Evolutionary conservation across 2,329 filamentous ascomycete genomes (phyloP).

Genomic region (Volutella citrinella): DNA sequence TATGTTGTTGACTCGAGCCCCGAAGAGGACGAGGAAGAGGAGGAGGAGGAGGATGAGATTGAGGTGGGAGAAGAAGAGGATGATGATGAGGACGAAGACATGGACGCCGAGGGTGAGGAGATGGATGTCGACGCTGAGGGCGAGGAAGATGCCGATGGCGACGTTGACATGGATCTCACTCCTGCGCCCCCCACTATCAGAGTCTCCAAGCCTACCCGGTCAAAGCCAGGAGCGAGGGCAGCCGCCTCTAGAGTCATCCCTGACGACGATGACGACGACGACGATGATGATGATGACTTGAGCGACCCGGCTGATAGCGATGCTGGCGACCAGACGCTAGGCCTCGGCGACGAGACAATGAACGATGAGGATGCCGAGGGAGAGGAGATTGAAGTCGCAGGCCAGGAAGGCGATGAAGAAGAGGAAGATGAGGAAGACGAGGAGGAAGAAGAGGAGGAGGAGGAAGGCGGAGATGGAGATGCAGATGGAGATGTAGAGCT

Average conservation of each 20-base stretch:
- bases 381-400: conserved; percentile 41
- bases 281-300: conserved; percentile 52
- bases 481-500: conserved; percentile 42
- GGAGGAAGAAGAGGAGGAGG: conserved; percentile 36
- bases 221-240: conserved; percentile 33
- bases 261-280: conserved; percentile 28
- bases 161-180: conserved; percentile 44
- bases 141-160: conserved; percentile 42
- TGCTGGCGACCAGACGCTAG: conserved; percentile 35
- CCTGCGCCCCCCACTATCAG: conserved; percentile 43
- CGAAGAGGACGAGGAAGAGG: conserved; percentile 43
- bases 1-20: conserved; percentile 57
- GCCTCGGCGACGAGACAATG: conserved; percentile 44
- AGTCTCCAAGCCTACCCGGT: conserved; percentile 43
- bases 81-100: conserved; percentile 36
- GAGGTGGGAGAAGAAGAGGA: conserved; percentile 42
- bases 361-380: conserved; percentile 47
- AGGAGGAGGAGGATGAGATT: conserved; percentile 34
- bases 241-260: conserved; percentile 31
- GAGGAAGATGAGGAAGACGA: conserved; percentile 41
- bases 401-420: conserved; percentile 41
- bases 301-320: conserved; percentile 54
- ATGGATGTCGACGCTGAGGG: conserved; percentile 42
- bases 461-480: conserved; percentile 37
- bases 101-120: conserved; percentile 37